Conservation (phyloP, 805 yeast species). For the Sugiyamaella marilandica region DNA sequence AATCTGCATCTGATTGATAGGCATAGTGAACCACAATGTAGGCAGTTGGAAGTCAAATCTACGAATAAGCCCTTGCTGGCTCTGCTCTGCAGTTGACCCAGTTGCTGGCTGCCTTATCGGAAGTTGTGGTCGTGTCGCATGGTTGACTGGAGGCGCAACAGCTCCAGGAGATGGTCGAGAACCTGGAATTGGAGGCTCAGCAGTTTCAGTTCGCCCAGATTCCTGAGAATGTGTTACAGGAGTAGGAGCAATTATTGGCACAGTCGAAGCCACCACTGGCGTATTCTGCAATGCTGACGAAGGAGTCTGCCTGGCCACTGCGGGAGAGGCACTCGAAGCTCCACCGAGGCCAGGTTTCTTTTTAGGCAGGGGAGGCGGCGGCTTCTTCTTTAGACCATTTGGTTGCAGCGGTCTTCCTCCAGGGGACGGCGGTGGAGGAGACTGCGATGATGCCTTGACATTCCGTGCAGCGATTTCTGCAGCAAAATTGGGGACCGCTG, state of each 20-base stretch:
- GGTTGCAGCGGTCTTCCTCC: slow-evolving; percentile 1
- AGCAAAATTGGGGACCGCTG: slow-evolving; percentile 30
- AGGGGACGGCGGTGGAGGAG: slow-evolving; percentile 19
- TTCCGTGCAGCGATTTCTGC: slow-evolving; percentile 30
- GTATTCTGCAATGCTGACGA: background rate
- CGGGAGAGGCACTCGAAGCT: background rate
- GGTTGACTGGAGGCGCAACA: slow-evolving; percentile 9
- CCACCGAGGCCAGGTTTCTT: slow-evolving; percentile 20
- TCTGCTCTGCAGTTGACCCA: background rate
- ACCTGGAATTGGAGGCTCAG: slow-evolving; percentile 5
- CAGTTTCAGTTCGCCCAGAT: background rate
- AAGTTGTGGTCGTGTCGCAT: slow-evolving; percentile 6
- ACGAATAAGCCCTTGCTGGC: background rate
- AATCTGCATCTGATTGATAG: slow-evolving; percentile 17
- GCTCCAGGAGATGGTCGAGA: background rate
- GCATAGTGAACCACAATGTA: slow-evolving; percentile 25
- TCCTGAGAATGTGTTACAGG: background rate
- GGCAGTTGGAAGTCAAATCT: slow-evolving; percentile 22
- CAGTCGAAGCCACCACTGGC: slow-evolving; percentile 1
- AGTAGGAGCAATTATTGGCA: background rate
- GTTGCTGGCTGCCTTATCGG: slow-evolving; percentile 9
- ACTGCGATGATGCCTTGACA: background rate
- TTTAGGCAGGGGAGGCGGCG: slow-evolving; percentile 25
- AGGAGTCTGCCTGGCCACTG: background rate
- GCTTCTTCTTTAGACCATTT: slow-evolving; percentile 15